Base-by-base conservation (phyloP, 2,329 filamentous ascomycete genomes). In the Stachybotrys elegans region DNA sequence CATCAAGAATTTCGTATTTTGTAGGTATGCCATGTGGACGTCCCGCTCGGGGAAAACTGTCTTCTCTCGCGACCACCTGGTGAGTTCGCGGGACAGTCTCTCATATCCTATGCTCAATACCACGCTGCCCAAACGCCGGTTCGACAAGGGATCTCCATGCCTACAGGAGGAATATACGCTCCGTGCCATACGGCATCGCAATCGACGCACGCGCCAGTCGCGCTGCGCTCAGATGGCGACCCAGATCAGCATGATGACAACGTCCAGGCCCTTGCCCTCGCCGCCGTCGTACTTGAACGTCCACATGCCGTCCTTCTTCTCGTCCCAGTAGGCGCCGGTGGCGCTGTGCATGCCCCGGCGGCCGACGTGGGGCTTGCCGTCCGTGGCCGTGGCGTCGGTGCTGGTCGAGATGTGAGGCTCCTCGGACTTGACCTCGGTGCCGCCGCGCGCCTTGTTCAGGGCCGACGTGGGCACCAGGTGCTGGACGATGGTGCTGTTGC, bases 401-500 rank as follows among this genome's bases (percentile, higher is more conserved):
- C 76, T 78, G 42, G 75, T 76, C 43, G 76, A 75, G 51, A 78
- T 70, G 52, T 71, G 70, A n/a, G 77, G 71, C 54, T 76, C 67
- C 49, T 74, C 71, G 37, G 64, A 58, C 49, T 69, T 66, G 49
- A 63, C 63, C 57, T 75, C 67, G 55, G 68, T 72, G 50, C 78
- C 71, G 45, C 65, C 62, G 53, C 73, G 72, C 49, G 79, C 62
- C 67, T 80, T 81, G 69, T 80, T 84, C 41, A 82, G 70, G 44
- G 79, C 71, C 22, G 80, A 78, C 12, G 80, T 84, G 43, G 84
- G 79, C 17, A 85, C 80, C 25, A 92, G 75, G 72, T 97, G 92
- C 73, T 98, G 92, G 56, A 97, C 94, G 62, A 97, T 96, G 53
- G 92, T 97, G 74, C 88, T 94, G 77, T 95, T 97, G 71, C 95